Conservation (phyloP, 73 alveolate species). For the Strombidium stylifer region DNA sequence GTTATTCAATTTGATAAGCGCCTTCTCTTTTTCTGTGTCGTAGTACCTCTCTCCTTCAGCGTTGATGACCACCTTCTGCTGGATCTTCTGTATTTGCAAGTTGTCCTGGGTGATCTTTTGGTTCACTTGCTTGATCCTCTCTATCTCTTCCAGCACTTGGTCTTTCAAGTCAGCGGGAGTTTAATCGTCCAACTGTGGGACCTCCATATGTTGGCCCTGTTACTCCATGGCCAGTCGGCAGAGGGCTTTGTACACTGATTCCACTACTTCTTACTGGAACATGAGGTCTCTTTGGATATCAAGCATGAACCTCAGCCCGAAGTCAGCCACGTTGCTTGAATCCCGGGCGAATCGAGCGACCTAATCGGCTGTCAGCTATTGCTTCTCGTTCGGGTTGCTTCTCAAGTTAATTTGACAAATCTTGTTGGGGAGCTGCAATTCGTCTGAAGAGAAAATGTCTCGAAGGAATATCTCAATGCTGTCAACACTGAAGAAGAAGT, state of each 20-base stretch:
- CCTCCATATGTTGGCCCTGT: conserved; percentile 12
- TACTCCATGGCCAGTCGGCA: conserved; percentile 24
- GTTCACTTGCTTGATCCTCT: conserved; percentile 35
- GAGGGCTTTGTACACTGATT: conserved; percentile 41
- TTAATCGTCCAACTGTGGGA: conserved; percentile 23
- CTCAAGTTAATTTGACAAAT: conserved; percentile 34
- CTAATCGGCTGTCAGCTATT: conserved; percentile 14
- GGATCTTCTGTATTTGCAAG: conserved; percentile 36
- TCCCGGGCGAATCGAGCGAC: conserved; percentile 38
- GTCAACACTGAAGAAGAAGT: conserved; percentile 44
- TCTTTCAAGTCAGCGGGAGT: conserved; percentile 32
- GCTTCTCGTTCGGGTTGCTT: conserved; percentile 9
- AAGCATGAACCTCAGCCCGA: conserved; percentile 56
- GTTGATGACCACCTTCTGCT: conserved; percentile 2
- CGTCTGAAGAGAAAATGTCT: conserved; percentile 31
- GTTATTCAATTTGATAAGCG: neutral
- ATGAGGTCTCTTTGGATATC: conserved; percentile 56
- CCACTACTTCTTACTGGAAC: conserved; percentile 43
- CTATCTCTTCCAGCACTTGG: conserved; percentile 45
- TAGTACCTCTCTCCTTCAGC: neutral
- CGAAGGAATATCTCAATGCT: conserved; percentile 19
- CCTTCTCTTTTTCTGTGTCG: neutral
- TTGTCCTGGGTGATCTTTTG: conserved; percentile 34
- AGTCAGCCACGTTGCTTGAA: conserved; percentile 45
- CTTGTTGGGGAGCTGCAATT: conserved; percentile 50